Conservation (phyloP, 2,329 filamentous ascomycete genomes). For the Stachybotrys echinatus region DNA sequence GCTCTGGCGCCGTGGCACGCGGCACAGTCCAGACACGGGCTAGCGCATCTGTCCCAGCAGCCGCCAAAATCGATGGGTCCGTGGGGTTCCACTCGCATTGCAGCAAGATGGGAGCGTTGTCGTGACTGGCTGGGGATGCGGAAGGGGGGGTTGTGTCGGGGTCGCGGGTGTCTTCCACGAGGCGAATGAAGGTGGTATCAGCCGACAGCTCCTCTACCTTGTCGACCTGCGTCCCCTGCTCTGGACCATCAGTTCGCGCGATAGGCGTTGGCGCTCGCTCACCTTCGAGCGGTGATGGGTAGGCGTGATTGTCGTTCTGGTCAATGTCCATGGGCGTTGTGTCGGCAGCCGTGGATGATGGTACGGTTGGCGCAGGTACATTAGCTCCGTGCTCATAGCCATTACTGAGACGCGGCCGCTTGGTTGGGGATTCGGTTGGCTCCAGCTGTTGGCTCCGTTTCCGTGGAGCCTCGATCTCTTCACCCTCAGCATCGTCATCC, state of each 20-base stretch:
- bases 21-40: constrained; percentile 63
- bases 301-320: constrained; percentile 52
- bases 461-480: constrained; percentile 37
- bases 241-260: constrained; percentile 54
- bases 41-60: constrained; percentile 65
- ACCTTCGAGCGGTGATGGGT: constrained; percentile 58
- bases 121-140: constrained; percentile 31
- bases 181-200: constrained; percentile 56
- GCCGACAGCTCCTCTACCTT: constrained; percentile 56
- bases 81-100: constrained; percentile 65
- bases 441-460: constrained; percentile 45
- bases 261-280: constrained; percentile 48
- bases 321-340: constrained; percentile 58
- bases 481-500: constrained; percentile 29
- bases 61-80: constrained; percentile 60
- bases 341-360: constrained; percentile 22
- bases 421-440: constrained; percentile 51
- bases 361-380: constrained; percentile 5
- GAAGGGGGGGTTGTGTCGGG: constrained; percentile 29
- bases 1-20: constrained; percentile 42
- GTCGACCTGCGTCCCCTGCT: constrained; percentile 59
- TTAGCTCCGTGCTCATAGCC: constrained; percentile 41
- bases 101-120: constrained; percentile 56
- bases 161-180: constrained; percentile 37
- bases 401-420: constrained; percentile 57